phyloP scores from a whole-genome alignment of 2,329 filamentous ascomycete genomes.

The Botryotinia narcissicola region DNA sequence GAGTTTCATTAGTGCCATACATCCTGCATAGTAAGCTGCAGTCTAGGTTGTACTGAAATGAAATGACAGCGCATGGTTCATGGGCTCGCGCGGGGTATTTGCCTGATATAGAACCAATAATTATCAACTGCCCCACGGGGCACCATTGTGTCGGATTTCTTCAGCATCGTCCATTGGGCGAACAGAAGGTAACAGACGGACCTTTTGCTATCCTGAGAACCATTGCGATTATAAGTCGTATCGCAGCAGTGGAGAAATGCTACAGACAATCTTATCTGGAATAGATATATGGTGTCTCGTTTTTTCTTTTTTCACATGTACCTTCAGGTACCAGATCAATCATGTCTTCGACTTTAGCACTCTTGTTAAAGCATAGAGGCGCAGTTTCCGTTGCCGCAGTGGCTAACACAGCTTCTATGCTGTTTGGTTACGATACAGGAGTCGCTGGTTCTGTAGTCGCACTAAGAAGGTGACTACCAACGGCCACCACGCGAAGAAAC shows the following conservation, averaged over 20 bases:
- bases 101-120: neutral
- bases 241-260: neutral
- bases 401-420: constrained; percentile 28
- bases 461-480: constrained; percentile 22
- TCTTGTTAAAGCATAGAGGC: constrained; percentile 24
- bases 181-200: neutral
- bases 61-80: constrained; percentile 6
- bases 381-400: constrained; percentile 26
- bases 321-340: constrained; percentile 1
- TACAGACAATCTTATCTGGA: neutral
- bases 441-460: constrained; percentile 29
- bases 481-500: neutral
- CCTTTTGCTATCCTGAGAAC: neutral
- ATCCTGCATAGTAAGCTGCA: constrained; percentile 8
- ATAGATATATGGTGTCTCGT: neutral
- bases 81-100: constrained; percentile 5
- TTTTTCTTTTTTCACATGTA: neutral
- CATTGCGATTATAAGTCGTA: neutral
- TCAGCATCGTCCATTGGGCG: constrained; percentile 10
- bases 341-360: constrained; percentile 15
- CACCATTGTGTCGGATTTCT: neutral
- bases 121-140: neutral
- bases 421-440: constrained; percentile 33
- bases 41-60: neutral
- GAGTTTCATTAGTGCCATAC: constrained; percentile 5